Conservation (phyloP, 2,329 filamentous ascomycete species). For the Talaromyces sp. region DNA sequence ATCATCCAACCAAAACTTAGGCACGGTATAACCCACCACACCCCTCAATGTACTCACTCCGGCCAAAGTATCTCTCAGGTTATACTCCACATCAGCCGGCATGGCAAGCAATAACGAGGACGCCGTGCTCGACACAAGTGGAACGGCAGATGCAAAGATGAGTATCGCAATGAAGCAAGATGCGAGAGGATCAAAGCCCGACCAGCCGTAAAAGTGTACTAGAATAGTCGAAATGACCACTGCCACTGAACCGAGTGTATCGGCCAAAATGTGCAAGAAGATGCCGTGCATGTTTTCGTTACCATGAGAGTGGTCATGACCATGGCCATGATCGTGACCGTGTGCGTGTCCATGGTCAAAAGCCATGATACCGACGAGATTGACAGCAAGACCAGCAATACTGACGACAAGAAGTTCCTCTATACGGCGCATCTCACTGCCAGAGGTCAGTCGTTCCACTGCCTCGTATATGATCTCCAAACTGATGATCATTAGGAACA, state of each 20-base stretch:
- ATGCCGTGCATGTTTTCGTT: conserved; percentile 99
- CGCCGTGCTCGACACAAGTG: conserved; percentile 80
- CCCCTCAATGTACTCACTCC: conserved; percentile 79
- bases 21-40: conserved; percentile 79
- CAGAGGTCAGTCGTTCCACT: conserved; percentile 79
- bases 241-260: conserved; percentile 89
- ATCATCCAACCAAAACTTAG: conserved; percentile 91
- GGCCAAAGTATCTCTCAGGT: conserved; percentile 77
- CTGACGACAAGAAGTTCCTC: conserved; percentile 87
- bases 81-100: conserved; percentile 81
- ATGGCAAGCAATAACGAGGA: conserved; percentile 79
- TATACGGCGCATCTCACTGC: conserved; percentile 76
- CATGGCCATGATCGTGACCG: conserved; percentile 43
- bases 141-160: conserved; percentile 88
- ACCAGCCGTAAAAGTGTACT: conserved; percentile 84
- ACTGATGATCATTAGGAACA: conserved; percentile 92
- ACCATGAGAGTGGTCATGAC: conserved; percentile 54
- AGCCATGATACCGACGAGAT: conserved; percentile 84
- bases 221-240: conserved; percentile 89
- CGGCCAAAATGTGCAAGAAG: conserved; percentile 90
- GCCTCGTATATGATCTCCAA: conserved; percentile 96
- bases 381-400: conserved; percentile 78
- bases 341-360: conserved; percentile 68
- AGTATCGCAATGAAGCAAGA: conserved; percentile 90
- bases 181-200: conserved; percentile 90